Conservation (phyloP, 768 basidiomycete genomes). For the Lactifluus subvellereus region DNA sequence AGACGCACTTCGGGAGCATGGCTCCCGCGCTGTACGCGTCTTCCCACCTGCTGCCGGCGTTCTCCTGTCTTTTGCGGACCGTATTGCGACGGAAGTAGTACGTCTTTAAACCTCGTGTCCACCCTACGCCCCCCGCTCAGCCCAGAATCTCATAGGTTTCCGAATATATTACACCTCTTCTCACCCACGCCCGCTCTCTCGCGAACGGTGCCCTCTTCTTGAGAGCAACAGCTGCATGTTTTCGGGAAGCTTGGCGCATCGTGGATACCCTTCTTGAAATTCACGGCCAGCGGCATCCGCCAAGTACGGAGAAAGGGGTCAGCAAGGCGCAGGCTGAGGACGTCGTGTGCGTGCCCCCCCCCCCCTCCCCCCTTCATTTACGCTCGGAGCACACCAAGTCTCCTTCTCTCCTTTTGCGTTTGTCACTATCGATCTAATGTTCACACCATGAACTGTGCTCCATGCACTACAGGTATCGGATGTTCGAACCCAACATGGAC, state of each 20-base stretch:
- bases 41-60: constrained; percentile 81
- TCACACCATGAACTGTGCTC: not conserved
- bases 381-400: constrained; percentile 2
- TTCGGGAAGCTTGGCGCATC: constrained; percentile 82
- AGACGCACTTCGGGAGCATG: constrained; percentile 62
- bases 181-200: constrained; percentile 71
- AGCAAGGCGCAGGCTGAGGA: constrained; percentile 63
- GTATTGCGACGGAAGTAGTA: constrained; percentile 81
- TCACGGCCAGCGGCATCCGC: constrained; percentile 28
- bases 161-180: constrained; percentile 77
- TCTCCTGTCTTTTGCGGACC: constrained; percentile 74
- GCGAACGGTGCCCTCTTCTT: constrained; percentile 61
- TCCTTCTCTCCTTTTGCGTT: constrained; percentile 8
- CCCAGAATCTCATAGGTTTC: constrained; percentile 49
- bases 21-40: constrained; percentile 72
- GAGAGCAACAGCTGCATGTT: constrained; percentile 83
- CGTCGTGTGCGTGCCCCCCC: constrained; percentile 55
- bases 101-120: constrained; percentile 28
- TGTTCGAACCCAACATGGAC: constrained; percentile 97
- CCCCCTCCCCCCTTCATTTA: not conserved
- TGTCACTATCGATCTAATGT: constrained; percentile 3
- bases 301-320: constrained; percentile 35
- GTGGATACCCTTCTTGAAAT: constrained; percentile 70
- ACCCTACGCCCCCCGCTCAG: constrained; percentile 3
- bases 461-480: constrained; percentile 57